Evolutionary conservation across 2,329 filamentous ascomycete species (phyloP).

Genomic region (Dothistroma septosporum): DNA sequence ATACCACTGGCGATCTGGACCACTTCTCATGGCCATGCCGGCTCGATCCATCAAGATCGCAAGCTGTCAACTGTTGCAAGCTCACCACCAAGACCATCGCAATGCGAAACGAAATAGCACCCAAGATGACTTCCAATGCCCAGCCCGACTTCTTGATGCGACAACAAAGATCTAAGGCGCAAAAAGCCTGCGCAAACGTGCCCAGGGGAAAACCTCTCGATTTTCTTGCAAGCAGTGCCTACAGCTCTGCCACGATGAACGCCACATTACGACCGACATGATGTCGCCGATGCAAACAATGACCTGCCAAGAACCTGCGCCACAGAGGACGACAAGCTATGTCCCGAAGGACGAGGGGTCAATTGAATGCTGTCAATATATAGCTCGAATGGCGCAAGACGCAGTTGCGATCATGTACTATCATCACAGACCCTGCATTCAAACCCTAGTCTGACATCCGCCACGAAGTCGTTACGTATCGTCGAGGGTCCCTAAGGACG

Average conservation of each 20-base stretch:
- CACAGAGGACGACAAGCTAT: not conserved
- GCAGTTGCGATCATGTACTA: not conserved
- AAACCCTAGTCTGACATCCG: too few species aligned
- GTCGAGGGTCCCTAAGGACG: too few species aligned
- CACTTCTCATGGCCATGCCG: too few species aligned
- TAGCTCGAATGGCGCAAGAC: not conserved
- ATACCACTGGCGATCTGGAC: too few species aligned
- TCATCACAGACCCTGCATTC: too few species aligned
- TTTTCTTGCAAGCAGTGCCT: not conserved
- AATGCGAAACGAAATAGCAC: not conserved
- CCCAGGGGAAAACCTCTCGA: not conserved
- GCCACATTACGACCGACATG: not conserved
- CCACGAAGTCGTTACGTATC: too few species aligned
- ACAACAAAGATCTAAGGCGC: not conserved
- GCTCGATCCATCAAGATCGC: not conserved
- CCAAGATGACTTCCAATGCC: not conserved
- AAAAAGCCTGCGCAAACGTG: not conserved
- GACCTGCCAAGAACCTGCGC: not conserved
- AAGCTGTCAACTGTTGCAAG: not conserved
- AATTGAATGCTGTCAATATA: not conserved
- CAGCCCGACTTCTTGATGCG: not conserved
- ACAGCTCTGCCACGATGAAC: not conserved
- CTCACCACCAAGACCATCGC: not conserved
- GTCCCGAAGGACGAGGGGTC: not conserved
- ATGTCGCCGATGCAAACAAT: not conserved